phyloP scores from a whole-genome alignment of 352 stramenopile genomes.

The Pythium brassicae region DNA sequence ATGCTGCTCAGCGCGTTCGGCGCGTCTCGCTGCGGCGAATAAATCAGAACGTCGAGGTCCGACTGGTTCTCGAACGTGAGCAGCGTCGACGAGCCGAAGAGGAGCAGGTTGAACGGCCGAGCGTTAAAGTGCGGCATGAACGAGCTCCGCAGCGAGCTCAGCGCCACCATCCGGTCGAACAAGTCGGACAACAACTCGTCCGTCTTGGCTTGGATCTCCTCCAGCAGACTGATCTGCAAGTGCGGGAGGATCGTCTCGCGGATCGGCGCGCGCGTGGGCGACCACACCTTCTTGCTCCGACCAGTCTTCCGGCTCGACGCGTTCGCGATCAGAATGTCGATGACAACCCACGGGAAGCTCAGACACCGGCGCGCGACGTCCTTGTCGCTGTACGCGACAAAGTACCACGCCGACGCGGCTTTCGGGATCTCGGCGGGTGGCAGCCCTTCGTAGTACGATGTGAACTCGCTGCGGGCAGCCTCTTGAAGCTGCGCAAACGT shows the following conservation, averaged over 20 bases:
- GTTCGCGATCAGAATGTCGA: constrained; percentile 45
- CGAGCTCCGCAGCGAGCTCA: constrained; percentile 34
- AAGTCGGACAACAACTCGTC: constrained; percentile 50
- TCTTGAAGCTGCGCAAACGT: constrained; percentile 45
- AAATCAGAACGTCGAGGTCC: constrained; percentile 60
- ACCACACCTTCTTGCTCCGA: constrained; percentile 20
- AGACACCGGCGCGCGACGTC: constrained; percentile 28
- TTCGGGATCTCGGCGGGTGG: constrained; percentile 23
- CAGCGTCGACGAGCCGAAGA: constrained; percentile 70
- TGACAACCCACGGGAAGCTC: constrained; percentile 76
- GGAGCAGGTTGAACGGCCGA: constrained; percentile 37
- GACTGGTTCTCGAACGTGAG: constrained; percentile 77
- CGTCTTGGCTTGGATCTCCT: constrained; percentile 38
- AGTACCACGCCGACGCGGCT: constrained; percentile 70
- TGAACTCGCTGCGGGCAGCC: constrained; percentile 48
- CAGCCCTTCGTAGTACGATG: constrained; percentile 16
- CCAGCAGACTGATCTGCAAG: constrained; percentile 58
- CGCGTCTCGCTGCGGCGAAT: constrained; percentile 6
- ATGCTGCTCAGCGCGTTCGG: constrained; percentile 25
- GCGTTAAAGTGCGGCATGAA: constrained; percentile 37
- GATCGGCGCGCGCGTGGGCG: constrained; percentile 16
- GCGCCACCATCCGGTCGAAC: constrained; percentile 61
- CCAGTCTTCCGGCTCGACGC: constrained; percentile 19
- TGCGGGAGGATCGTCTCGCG: constrained; percentile 38
- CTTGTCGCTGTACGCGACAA: constrained; percentile 44